A percentile compares a stretch with the other conserved stretches of the same genome.
These are phyloP conservation scores for Aquilaria agallochum DNA, from an alignment of 441 rosid genomes.

Conservation along the genomic window DNA sequence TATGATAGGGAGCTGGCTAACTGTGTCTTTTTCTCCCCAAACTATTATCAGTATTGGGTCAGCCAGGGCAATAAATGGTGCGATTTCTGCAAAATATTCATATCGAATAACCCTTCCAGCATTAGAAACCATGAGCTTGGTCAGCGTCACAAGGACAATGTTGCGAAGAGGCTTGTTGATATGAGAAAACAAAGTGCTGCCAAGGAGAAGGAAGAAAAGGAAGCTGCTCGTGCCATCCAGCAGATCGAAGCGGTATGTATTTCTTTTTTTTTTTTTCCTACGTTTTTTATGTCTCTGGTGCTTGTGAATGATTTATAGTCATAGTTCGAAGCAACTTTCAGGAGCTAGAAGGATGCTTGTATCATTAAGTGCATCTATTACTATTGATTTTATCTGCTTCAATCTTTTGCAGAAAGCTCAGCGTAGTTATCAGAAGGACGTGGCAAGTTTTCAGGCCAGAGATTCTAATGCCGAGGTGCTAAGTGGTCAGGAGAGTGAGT, in stretches of 20 bases:
- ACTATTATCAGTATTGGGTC: conserved; percentile 69
- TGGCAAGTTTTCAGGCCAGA: conserved; percentile 56
- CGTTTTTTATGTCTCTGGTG: not conserved
- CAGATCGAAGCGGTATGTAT: conserved; percentile 88
- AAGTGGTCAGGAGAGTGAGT: conserved; percentile 53
- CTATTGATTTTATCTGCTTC: conserved; percentile 5
- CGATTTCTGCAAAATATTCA: conserved; percentile 84
- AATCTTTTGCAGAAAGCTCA: conserved; percentile 66
- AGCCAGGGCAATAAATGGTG: conserved; percentile 99
- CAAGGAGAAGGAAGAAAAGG: conserved; percentile 76
- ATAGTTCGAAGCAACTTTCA: too few relatives aligned
- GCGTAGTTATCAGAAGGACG: conserved; percentile 89
- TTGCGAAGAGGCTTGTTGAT: conserved; percentile 59
- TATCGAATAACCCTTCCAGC: conserved; percentile 77
- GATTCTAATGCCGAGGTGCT: conserved; percentile 39
- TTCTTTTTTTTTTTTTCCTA: not conserved
- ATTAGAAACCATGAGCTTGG: conserved; percentile 97
- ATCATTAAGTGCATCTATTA: too few relatives aligned
- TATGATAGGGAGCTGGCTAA: too few relatives aligned
- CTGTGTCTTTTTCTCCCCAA: conserved; percentile 9
- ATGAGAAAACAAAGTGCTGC: conserved; percentile 78
- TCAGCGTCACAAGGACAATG: conserved; percentile 75
- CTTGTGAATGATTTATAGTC: not conserved
- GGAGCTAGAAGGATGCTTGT: not conserved
- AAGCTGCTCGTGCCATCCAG: conserved; percentile 61